phyloP scores from a whole-genome alignment of 352 stramenopile genomes.

The Phytophthora europaea region DNA sequence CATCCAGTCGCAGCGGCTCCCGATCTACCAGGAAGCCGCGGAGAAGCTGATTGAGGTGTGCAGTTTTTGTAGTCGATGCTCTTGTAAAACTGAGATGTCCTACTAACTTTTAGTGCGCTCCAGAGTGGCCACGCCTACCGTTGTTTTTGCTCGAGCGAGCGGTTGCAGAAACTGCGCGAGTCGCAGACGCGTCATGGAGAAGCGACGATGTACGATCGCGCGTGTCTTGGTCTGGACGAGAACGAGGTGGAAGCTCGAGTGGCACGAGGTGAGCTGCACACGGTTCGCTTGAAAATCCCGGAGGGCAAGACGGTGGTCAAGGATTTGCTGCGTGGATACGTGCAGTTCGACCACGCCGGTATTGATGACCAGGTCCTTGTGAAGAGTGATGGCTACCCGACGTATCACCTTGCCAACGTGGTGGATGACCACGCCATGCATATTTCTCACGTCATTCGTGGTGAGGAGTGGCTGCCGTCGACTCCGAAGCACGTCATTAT shows the following conservation, averaged over 20 bases:
- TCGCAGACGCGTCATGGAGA: constrained; percentile 92
- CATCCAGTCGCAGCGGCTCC: constrained; percentile 96
- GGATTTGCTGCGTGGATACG: constrained; percentile 95
- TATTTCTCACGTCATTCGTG: constrained; percentile 98
- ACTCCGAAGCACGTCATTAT: constrained; percentile 93
- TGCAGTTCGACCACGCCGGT: constrained; percentile 90
- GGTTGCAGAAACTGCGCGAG: constrained; percentile 93
- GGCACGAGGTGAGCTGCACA: constrained; percentile 90
- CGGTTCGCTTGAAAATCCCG: constrained; percentile 96
- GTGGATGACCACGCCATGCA: constrained; percentile 98
- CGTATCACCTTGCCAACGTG: constrained; percentile 94
- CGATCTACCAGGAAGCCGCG: constrained; percentile 95
- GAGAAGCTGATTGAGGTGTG: constrained; percentile 87
- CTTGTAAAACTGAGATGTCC: neutral
- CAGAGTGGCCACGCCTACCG: constrained; percentile 95
- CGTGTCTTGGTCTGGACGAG: constrained; percentile 94
- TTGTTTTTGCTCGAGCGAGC: constrained; percentile 97
- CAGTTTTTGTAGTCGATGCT: neutral
- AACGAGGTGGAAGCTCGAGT: constrained; percentile 92
- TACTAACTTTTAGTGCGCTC: constrained; percentile 3
- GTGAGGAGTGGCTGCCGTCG: constrained; percentile 95
- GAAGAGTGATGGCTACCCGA: constrained; percentile 95
- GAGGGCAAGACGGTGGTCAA: constrained; percentile 95
- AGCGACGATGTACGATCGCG: constrained; percentile 97
- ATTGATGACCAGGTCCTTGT: constrained; percentile 95